A percentile compares a stretch with the other conserved stretches of the same genome.
Conservation (phyloP, 441 rosid species). For the Populus hybrid region DNA sequence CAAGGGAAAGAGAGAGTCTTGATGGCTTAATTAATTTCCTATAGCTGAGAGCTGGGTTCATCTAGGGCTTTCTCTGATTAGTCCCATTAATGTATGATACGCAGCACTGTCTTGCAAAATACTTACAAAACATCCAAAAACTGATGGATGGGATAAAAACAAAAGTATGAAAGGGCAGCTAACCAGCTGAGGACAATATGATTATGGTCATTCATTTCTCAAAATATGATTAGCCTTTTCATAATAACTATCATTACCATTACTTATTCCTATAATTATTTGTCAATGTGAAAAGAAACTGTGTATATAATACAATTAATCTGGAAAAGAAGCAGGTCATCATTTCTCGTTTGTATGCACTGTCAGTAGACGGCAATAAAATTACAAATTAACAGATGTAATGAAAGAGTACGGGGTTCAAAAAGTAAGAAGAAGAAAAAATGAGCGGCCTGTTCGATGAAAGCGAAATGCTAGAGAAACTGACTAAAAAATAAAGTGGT, state of each 20-base stretch:
- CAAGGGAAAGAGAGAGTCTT: slow-evolving; percentile 10
- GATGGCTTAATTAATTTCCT: slow-evolving; percentile 13
- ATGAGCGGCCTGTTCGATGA: slow-evolving; percentile 41
- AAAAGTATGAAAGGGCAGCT: neutral
- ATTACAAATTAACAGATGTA: neutral
- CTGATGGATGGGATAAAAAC: neutral
- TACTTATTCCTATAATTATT: neutral
- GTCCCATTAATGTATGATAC: slow-evolving; percentile 33
- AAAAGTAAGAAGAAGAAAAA: slow-evolving; percentile 8
- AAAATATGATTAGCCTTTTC: neutral
- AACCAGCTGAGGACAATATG: neutral
- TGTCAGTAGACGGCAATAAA: neutral
- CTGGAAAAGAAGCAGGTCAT: neutral
- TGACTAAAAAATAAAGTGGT: slow-evolving; percentile 30
- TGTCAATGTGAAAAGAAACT: neutral
- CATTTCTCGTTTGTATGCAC: neutral
- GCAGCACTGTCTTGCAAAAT: slow-evolving; percentile 21
- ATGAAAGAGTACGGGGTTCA: slow-evolving; percentile 1
- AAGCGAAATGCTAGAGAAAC: slow-evolving; percentile 43
- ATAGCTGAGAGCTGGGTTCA: slow-evolving; percentile 20
- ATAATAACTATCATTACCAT: neutral
- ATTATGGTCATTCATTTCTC: neutral
- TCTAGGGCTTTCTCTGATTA: slow-evolving; percentile 42
- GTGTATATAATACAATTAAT: neutral
- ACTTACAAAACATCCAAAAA: slow-evolving; percentile 1